Percentiles rank a stretch among this genome's conserved stretches.
Conservation (phyloP, 441 rosid species). For the Euphorbia celastroides region DNA sequence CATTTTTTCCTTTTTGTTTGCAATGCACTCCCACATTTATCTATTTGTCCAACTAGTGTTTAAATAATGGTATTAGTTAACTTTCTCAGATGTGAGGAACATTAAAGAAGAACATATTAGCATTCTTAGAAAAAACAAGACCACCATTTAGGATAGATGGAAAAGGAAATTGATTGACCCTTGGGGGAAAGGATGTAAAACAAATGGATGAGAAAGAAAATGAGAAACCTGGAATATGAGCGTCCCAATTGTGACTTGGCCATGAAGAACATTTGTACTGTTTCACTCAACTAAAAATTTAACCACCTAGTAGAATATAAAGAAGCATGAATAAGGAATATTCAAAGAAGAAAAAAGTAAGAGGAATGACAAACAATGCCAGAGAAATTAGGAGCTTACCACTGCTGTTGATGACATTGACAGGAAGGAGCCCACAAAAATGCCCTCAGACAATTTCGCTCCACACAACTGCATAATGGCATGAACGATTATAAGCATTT, state of each 20-base stretch:
- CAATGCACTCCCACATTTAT: neutral
- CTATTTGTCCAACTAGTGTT: neutral
- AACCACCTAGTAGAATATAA: constrained; percentile 58
- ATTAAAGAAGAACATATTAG: neutral
- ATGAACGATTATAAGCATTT: constrained; percentile 19
- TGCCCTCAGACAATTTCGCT: constrained; percentile 92
- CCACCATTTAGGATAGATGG: neutral
- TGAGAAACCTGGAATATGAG: constrained; percentile 85
- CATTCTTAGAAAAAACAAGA: neutral
- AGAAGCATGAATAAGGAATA: constrained; percentile 17
- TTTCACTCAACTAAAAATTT: constrained; percentile 83
- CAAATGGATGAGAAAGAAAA: constrained; percentile 1
- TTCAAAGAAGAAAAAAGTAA: constrained; percentile 8
- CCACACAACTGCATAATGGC: constrained; percentile 71
- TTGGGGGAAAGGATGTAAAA: neutral
- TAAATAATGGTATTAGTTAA: neutral
- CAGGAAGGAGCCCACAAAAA: constrained; percentile 87
- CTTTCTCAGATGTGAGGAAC: neutral
- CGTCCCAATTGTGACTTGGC: constrained; percentile 96
- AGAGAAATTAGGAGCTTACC: constrained; percentile 39
- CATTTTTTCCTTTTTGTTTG: neutral
- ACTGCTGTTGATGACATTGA: constrained; percentile 99
- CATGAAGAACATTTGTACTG: constrained; percentile 69
- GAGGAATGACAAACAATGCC: constrained; percentile 8
- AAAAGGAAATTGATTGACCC: neutral